Evolutionary conservation across 2,329 filamentous ascomycete species (phyloP).

Genomic region (Zymoseptoria brevis): DNA sequence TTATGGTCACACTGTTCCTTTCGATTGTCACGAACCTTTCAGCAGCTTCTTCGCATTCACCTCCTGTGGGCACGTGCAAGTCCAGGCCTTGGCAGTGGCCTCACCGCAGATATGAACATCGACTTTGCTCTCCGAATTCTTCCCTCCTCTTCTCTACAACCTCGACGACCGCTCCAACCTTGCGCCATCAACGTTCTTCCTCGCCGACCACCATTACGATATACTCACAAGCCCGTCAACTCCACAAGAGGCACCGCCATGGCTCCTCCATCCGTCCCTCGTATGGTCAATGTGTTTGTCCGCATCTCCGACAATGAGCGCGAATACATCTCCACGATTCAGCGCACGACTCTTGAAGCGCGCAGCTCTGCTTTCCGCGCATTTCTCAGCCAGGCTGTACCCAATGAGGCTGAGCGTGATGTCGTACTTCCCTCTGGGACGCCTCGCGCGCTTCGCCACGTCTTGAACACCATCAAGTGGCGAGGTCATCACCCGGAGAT

Average conservation of each 20-base stretch:
- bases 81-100: not conserved
- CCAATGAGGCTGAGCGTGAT: not conserved
- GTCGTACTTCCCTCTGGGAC: slow-evolving; percentile 2
- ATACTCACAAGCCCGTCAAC: not conserved
- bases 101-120: not conserved
- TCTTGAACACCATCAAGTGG: slow-evolving; percentile 2
- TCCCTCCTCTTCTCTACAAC: not conserved
- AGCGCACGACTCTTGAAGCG: slow-evolving; percentile 1
- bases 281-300: not conserved
- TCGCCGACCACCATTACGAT: not conserved
- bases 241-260: not conserved
- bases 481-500: too few relatives aligned
- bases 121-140: not conserved
- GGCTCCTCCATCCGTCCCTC: not conserved
- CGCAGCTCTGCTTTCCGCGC: not conserved
- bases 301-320: not conserved
- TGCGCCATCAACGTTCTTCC: not conserved
- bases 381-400: slow-evolving; percentile 1
- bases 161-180: not conserved
- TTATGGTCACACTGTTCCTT: not conserved
- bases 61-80: not conserved
- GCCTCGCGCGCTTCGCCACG: slow-evolving; percentile 3
- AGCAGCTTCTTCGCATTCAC: not conserved
- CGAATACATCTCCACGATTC: not conserved
- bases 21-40: not conserved